Evolutionary conservation across 176 grass and related monocot species (phyloP).

Genomic region (Eragrostis curvula): DNA sequence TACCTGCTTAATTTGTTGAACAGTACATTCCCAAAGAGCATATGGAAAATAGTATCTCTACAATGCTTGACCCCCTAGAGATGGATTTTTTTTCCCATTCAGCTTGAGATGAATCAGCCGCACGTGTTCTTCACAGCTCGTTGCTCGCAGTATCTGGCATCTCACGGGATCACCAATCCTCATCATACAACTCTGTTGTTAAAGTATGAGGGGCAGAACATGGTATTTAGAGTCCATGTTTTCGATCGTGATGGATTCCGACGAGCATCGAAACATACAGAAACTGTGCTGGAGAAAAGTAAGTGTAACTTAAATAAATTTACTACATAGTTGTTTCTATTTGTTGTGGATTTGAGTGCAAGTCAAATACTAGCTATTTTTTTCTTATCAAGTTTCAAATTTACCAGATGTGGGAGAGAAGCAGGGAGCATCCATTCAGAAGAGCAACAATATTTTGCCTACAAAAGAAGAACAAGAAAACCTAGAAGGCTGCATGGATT

Average conservation of each 20-base stretch:
- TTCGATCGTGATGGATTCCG: background rate
- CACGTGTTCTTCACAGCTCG: conserved; percentile 1
- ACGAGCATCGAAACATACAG: background rate
- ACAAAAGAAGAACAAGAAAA: too few relatives aligned
- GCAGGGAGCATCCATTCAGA: background rate
- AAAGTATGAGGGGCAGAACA: conserved; percentile 8
- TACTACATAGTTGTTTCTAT: background rate
- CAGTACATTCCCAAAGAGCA: background rate
- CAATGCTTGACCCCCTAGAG: background rate
- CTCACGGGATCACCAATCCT: background rate
- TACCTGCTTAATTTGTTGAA: conserved; percentile 11
- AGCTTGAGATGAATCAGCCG: background rate
- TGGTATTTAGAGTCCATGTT: background rate
- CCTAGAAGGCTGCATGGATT: too few relatives aligned
- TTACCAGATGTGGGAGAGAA: background rate
- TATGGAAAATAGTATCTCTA: background rate
- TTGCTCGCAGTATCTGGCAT: background rate
- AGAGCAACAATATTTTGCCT: background rate
- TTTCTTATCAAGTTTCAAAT: background rate
- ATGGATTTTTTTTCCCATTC: background rate
- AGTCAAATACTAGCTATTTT: background rate
- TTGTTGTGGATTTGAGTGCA: background rate
- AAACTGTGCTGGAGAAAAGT: background rate
- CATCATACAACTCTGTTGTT: background rate
- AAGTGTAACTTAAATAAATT: background rate